Evolutionary conservation across 1,284 basidiomycete species (phyloP).

Genomic region (Melampsora medusae): DNA sequence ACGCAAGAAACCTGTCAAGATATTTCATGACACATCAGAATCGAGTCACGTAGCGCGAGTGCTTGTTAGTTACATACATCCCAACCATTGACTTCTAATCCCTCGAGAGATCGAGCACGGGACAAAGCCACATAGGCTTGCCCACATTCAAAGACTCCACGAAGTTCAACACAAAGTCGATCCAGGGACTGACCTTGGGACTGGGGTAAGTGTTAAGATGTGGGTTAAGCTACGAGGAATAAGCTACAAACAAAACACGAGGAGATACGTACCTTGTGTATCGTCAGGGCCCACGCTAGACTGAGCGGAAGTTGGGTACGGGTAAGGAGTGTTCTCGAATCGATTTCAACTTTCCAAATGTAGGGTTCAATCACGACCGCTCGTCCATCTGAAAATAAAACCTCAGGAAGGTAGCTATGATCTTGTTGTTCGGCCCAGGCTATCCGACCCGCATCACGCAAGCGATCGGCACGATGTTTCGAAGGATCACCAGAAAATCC

Average conservation of each 20-base stretch:
- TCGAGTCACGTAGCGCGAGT: too few relatives aligned
- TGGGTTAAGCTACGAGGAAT: neutral
- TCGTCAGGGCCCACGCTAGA: constrained; percentile 47
- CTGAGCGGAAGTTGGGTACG: constrained; percentile 48
- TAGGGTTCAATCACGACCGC: constrained; percentile 46
- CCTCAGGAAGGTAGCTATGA: constrained; percentile 45
- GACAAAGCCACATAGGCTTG: constrained; percentile 42
- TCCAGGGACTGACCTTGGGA: constrained; percentile 43
- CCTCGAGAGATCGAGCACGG: constrained; percentile 30
- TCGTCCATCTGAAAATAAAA: constrained; percentile 47
- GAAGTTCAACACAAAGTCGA: constrained; percentile 32
- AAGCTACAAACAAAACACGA: neutral
- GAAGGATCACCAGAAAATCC: neutral
- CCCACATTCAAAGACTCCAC: constrained; percentile 35
- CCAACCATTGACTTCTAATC: constrained; percentile 36
- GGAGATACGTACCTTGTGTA: constrained; percentile 19
- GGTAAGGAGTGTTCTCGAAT: constrained; percentile 46
- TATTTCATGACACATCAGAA: too few relatives aligned
- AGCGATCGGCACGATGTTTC: neutral
- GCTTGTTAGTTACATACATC: constrained; percentile 6
- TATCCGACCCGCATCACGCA: constrained; percentile 45
- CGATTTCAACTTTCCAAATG: constrained; percentile 49
- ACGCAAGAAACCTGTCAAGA: too few relatives aligned
- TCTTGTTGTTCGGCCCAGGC: constrained; percentile 46
- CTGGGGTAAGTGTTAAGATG: neutral